Percentiles rank a stretch among this genome's conserved stretches.
These are phyloP conservation scores for Xylariaceae sp. DNA, from an alignment of 2,329 filamentous ascomycete genomes.

Conservation along the genomic window DNA sequence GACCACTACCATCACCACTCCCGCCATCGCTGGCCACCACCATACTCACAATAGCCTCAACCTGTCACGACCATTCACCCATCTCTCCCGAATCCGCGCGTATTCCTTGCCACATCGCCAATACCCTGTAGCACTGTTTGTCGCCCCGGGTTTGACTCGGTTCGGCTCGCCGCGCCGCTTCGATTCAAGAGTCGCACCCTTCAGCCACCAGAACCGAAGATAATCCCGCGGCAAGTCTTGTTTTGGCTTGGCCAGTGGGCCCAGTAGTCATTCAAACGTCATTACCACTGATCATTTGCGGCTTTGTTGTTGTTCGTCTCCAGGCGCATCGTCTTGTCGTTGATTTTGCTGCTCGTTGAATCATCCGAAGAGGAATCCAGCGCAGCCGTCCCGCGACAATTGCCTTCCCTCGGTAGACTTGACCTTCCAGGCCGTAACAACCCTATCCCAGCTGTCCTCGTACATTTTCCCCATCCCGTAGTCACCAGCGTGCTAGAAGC, in stretches of 20 bases:
- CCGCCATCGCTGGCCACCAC: background rate
- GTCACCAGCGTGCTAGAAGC: constrained; percentile 36
- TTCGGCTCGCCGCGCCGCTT: background rate
- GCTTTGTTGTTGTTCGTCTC: constrained; percentile 8
- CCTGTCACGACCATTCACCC: background rate
- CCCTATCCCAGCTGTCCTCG: constrained; percentile 33
- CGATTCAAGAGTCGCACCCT: background rate
- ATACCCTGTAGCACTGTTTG: constrained; percentile 3
- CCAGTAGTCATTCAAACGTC: constrained; percentile 25
- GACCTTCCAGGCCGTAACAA: constrained; percentile 38
- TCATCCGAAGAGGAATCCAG: constrained; percentile 23
- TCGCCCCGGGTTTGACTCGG: no score
- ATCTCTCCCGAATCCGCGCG: background rate
- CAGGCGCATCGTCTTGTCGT: constrained; percentile 21
- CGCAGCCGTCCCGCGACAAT: constrained; percentile 22
- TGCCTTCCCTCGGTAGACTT: constrained; percentile 33
- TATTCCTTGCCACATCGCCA: background rate
- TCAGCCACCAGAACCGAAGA: background rate
- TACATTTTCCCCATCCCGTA: constrained; percentile 36
- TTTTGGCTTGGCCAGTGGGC: constrained; percentile 31
- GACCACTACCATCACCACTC: background rate
- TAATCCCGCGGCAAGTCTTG: constrained; percentile 29
- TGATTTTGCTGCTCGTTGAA: constrained; percentile 20
- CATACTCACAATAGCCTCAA: background rate
- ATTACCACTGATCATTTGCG: constrained; percentile 25